phyloP scores from a whole-genome alignment of 257 asterid genomes.

The Oldenlandia corymbosa region DNA sequence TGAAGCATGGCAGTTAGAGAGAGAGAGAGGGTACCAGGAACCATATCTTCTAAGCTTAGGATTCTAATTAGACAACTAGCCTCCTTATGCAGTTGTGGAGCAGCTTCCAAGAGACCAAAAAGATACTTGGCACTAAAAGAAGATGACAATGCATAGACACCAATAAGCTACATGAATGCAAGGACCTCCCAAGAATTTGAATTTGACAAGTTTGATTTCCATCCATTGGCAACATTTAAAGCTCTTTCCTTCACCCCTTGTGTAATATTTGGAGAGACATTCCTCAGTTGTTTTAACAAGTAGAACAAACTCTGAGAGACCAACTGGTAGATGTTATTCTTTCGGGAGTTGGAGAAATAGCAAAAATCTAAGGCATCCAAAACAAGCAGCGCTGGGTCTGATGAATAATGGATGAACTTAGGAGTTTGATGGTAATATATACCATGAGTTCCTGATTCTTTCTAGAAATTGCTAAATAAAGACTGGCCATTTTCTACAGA shows the following conservation, averaged over 20 bases:
- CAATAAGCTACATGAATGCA: not conserved
- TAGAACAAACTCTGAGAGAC: not conserved
- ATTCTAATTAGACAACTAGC: not conserved
- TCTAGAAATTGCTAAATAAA: not conserved
- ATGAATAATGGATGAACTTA: conserved; percentile 1
- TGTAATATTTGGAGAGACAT: not conserved
- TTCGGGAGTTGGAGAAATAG: not conserved
- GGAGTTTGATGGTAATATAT: not conserved
- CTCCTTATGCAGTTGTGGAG: not conserved
- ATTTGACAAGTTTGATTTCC: conserved; percentile 1
- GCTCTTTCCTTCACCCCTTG: not conserved
- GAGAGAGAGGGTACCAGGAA: conserved; percentile 12
- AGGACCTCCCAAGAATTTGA: conserved; percentile 7
- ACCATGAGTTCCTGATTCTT: not conserved
- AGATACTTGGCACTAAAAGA: not conserved
- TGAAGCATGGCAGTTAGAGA: not conserved
- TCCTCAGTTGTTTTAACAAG: conserved; percentile 6
- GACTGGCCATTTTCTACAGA: not conserved
- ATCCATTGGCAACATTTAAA: not conserved
- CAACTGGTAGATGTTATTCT: not conserved
- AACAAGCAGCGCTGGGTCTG: conserved; percentile 3
- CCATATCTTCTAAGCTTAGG: not conserved
- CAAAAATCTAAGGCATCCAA: conserved; percentile 1
- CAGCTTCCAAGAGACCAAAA: not conserved
- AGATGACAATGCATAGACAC: conserved; percentile 1